phyloP scores from a whole-genome alignment of 2,329 filamentous ascomycete genomes.

The Monilinia aucupariae region DNA sequence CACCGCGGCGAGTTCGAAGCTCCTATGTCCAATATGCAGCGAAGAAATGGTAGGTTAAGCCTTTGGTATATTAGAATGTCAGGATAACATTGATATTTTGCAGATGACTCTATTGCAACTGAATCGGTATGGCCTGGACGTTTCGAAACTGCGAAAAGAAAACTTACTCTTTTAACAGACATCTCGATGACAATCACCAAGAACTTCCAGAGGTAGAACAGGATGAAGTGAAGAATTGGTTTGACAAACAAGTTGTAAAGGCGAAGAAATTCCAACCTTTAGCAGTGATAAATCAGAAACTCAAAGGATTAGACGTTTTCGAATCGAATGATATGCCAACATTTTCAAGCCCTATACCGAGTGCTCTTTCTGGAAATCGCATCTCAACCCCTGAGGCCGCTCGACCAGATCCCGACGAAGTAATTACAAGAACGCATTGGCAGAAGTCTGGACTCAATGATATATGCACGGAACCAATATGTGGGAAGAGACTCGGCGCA shows the following conservation, averaged over 20 bases:
- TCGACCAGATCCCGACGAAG: conserved; percentile 70
- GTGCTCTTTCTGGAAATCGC: conserved; percentile 36
- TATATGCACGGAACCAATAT: conserved; percentile 79
- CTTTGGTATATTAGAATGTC: not conserved
- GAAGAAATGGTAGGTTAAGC: conserved; percentile 77
- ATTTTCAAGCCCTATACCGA: conserved; percentile 32
- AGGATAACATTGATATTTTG: conserved; percentile 23
- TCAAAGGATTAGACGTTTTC: conserved; percentile 70
- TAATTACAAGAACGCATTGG: conserved; percentile 87
- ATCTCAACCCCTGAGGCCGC: conserved; percentile 32
- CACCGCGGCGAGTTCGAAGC: conserved; percentile 54
- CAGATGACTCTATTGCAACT: conserved; percentile 88
- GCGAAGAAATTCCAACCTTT: conserved; percentile 71
- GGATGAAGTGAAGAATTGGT: conserved; percentile 75
- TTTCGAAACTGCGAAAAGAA: conserved; percentile 21
- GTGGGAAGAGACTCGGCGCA: conserved; percentile 71
- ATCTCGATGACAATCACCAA: conserved; percentile 68
- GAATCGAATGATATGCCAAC: conserved; percentile 61
- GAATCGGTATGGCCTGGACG: conserved; percentile 56
- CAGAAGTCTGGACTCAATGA: conserved; percentile 71
- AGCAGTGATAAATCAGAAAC: conserved; percentile 67
- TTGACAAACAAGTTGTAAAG: conserved; percentile 68
- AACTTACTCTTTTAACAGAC: conserved; percentile 42
- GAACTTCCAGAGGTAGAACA: conserved; percentile 68
- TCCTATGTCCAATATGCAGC: conserved; percentile 95